Evolutionary conservation across 1,139 yeast genomes (phyloP), one percentile per base, ranked within the genome.

Genomic region (Meyerozyma carpophila): DNA sequence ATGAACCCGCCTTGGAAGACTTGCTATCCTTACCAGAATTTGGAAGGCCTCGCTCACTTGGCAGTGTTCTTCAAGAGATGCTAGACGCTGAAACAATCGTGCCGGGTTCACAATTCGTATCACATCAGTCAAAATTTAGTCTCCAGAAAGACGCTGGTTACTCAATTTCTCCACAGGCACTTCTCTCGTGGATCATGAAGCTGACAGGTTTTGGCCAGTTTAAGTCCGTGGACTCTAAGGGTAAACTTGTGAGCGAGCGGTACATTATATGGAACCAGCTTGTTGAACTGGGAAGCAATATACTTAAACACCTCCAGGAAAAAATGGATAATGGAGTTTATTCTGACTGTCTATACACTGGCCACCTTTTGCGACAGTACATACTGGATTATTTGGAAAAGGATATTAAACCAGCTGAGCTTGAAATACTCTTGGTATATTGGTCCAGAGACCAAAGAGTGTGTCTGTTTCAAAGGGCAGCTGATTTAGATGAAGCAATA

Each of bases 31-130:
- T 66, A 5, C 63, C 69, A 1, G 49, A 54, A 0, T 58, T 62
- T 43, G 74, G 74, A 0, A 48, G 50, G 25, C 75, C 75, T 0
- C 46, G 52, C 36, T 47, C 62, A 20, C 34, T 70, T 28, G 56
- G 53, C 0, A 37, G 46, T 7, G 55, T 66, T 0, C 42, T 69
- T 8, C 44, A 57, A 13, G 73, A 66, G 41, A 51, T 69, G 37
- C 59, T 63, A 8, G 39, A 36, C 5, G 41, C 50, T 16, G 53
- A 55, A 40, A 43, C 47, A 2, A 43, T 67, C 8, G 48, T 68
- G 0, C 70, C 72, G 0, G 52, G 50, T 10, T 54, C 66, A 10
- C 34, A 46, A 1, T 65, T 51, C 42, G 36, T 47, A 20, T 38
- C 36, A 1, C 42, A 44, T 2, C 41, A 51, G 10, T 51, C n/a